Conservation (phyloP, 176 grass and related monocot species). For the Saccharum officinarum region DNA sequence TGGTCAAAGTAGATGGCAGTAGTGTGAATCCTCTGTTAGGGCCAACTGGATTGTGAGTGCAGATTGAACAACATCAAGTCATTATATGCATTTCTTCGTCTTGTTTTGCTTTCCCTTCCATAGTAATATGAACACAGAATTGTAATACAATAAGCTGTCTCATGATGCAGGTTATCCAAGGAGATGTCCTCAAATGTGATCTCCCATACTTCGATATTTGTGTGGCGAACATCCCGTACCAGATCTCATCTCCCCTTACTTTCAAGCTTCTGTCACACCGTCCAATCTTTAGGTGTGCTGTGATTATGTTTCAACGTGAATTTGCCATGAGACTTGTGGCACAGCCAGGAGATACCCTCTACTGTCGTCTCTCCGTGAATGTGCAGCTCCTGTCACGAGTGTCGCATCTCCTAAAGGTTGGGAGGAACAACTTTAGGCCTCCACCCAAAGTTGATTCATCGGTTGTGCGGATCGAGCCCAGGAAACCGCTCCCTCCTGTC, state of each 20-base stretch:
- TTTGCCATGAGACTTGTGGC: constrained; percentile 95
- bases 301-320: constrained; percentile 96
- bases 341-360: constrained; percentile 80
- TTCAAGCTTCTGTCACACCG: constrained; percentile 91
- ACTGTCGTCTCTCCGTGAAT: constrained; percentile 94
- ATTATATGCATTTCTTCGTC: not conserved
- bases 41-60: not conserved
- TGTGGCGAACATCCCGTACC: constrained; percentile 93
- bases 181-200: constrained; percentile 92
- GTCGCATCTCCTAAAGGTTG: constrained; percentile 87
- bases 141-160: not conserved
- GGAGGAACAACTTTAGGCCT: constrained; percentile 89
- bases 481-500: constrained; percentile 77
- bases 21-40: not conserved
- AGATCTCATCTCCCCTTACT: constrained; percentile 87
- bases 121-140: not conserved
- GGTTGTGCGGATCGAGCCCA: constrained; percentile 89
- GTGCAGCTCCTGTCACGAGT: constrained; percentile 83
- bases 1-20: not conserved
- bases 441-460: constrained; percentile 93
- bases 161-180: constrained; percentile 79
- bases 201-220: constrained; percentile 96
- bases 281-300: constrained; percentile 85
- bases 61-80: not conserved
- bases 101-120: not conserved